Conservation (phyloP, 192 early-diverging fungal species). For the Helicostylum pulchrum region DNA sequence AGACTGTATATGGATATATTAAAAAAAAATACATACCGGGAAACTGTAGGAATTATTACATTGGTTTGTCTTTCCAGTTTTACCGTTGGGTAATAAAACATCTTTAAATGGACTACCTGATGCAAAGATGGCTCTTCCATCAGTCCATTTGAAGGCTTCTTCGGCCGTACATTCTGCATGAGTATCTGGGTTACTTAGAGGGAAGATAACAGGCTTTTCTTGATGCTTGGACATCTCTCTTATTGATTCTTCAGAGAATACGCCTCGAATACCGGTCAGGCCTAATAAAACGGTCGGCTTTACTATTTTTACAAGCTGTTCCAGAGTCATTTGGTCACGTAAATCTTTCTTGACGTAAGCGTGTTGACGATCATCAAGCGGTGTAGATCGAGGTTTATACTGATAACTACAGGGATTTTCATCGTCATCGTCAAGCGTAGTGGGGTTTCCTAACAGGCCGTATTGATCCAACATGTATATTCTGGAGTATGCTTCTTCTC, state of each 20-base stretch:
- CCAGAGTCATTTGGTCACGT: conserved; percentile 37
- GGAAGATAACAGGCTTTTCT: conserved; percentile 84
- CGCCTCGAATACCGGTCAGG: conserved; percentile 38
- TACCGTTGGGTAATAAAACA: conserved; percentile 62
- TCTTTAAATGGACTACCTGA: conserved; percentile 92
- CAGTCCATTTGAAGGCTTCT: conserved; percentile 80
- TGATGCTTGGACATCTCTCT: conserved; percentile 71
- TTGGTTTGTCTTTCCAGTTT: conserved; percentile 69
- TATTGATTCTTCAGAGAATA: conserved; percentile 40
- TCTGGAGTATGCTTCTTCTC: conserved; percentile 43
- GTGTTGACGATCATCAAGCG: conserved; percentile 39
- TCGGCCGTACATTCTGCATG: conserved; percentile 96
- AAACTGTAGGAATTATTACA: conserved; percentile 97
- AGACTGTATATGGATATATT: neutral
- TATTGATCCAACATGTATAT: conserved; percentile 49
- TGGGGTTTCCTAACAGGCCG: conserved; percentile 39
- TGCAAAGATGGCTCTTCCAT: conserved; percentile 90
- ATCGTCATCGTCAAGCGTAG: neutral
- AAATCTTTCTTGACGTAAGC: conserved; percentile 40
- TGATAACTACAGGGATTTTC: conserved; percentile 8
- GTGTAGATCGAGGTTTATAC: conserved; percentile 3
- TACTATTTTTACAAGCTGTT: conserved; percentile 40
- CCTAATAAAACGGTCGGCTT: conserved; percentile 45
- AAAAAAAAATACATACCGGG: conserved; percentile 53
- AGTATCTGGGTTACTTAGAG: conserved; percentile 81